Conservation (phyloP, 805 yeast species). For the Ogataea pini region DNA sequence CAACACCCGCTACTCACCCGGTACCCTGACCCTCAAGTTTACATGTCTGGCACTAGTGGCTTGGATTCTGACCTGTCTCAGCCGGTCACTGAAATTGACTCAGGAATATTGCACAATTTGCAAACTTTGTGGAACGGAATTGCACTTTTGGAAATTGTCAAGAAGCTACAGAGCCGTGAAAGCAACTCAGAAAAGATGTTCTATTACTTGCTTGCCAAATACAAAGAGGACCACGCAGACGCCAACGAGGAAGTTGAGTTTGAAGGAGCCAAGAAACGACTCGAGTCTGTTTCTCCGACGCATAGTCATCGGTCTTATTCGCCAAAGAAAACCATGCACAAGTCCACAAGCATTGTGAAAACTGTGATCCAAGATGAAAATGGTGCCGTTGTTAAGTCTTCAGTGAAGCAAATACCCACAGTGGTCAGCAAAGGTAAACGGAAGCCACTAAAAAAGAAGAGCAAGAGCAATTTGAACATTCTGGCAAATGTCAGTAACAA, state of each 20-base stretch:
- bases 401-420: conserved; percentile 34
- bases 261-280: conserved; percentile 20
- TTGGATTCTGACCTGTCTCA: conserved; percentile 27
- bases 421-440: conserved; percentile 30
- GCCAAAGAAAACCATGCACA: conserved; percentile 13
- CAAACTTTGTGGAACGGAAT: conserved; percentile 60
- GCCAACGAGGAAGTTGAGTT: conserved; percentile 13
- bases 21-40: conserved; percentile 46
- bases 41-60: conserved; percentile 11
- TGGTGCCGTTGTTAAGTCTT: conserved; percentile 32
- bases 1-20: conserved; percentile 55
- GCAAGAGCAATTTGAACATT: conserved; percentile 16
- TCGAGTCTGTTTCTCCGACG: conserved; percentile 3
- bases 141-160: conserved; percentile 36
- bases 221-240: conserved; percentile 32
- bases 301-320: conserved; percentile 11
- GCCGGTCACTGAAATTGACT: conserved; percentile 41
- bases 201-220: conserved; percentile 36
- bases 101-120: conserved; percentile 52
- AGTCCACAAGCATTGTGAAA: conserved; percentile 34
- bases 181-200: conserved; percentile 39
- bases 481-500: conserved; percentile 18
- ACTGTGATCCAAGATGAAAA: conserved; percentile 37
- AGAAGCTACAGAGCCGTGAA: conserved; percentile 28
- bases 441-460: conserved; percentile 16